Conservation (phyloP, 495 filamentous ascomycete species). For the Mycothermus thermophilus region DNA sequence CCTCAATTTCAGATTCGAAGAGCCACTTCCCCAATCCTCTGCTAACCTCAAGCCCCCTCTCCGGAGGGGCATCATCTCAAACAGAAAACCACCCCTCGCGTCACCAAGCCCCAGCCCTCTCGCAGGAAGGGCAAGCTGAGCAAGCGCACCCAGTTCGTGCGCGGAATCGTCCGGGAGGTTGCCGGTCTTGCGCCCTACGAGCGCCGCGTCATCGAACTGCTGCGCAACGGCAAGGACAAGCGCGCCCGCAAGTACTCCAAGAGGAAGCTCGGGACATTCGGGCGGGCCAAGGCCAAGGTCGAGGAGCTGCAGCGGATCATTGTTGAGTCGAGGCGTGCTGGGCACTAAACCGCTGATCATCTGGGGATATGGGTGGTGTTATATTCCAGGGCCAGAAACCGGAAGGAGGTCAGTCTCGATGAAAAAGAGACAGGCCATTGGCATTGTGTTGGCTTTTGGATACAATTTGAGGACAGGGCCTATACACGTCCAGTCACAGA, state of each 20-base stretch:
- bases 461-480: too few relatives aligned
- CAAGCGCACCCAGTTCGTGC: slow-evolving; percentile 83
- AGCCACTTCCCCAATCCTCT: too few relatives aligned
- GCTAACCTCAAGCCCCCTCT: too few relatives aligned
- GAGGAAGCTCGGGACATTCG: slow-evolving; percentile 97
- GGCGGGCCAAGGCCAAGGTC: slow-evolving; percentile 95
- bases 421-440: too few relatives aligned
- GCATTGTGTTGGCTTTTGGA: too few relatives aligned
- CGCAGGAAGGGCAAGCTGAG: slow-evolving; percentile 82
- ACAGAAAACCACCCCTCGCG: slow-evolving; percentile 86
- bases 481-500: too few relatives aligned
- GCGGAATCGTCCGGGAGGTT: slow-evolving; percentile 89
- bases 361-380: too few relatives aligned
- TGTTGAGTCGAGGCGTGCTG: slow-evolving; percentile 74
- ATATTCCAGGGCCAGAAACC: too few relatives aligned
- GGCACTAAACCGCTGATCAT: slow-evolving; percentile 73
- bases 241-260: slow-evolving; percentile 97
- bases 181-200: slow-evolving; percentile 83
- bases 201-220: slow-evolving; percentile 94
- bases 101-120: slow-evolving; percentile 73
- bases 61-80: too few relatives aligned
- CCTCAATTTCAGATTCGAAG: too few relatives aligned
- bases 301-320: slow-evolving; percentile 96
- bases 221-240: slow-evolving; percentile 99
- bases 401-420: too few relatives aligned